Evolutionary conservation across 2,329 filamentous ascomycete species (phyloP), one percentile per base, ranked within the genome.

Genomic region (Mycosphaerella sp.): DNA sequence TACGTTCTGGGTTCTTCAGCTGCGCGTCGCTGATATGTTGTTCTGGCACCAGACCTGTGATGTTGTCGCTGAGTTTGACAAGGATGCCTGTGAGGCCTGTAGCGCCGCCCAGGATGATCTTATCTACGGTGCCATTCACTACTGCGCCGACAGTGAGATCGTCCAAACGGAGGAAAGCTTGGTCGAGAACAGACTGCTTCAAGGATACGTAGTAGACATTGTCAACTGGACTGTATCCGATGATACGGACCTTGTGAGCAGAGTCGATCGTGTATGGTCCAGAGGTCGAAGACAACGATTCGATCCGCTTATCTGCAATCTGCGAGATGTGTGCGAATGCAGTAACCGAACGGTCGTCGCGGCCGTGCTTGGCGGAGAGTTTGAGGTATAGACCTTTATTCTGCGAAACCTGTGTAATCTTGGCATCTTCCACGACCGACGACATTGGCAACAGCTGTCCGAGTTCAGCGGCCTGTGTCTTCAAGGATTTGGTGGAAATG

Each of bases 311-410:
- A 67, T 98, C 91, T 53, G 91, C 86, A 55, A 98, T 80, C 57
- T 87, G 82, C 1, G 93, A 98, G 58, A 98, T 94, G 68, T 98
- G 93, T 17, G 94, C 89, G 64, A 96, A 98, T 88, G 64, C 62
- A 10, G 41, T 51, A 6, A 44, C 21, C 7, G 39, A 16, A n/a
- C 49, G 48, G 14, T 54, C 45, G 9, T 54, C 50, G 3, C 47
- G 50, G 5, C 47, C 47, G 25, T 37, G 39, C 12, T 54, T 47
- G n/a, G 18, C 40, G n/a, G 80, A 75, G 21, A 91, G 71, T 59
- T 87, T 80, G 13, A 90, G 77, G 63, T 94, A 95, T 2, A 96
- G 75, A 47, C 93, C 94, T 54, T 91, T 80, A 2, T 84, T 82
- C 4, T 83, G 75, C 59, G 94, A 86, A 2, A 96, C 88, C 59